A percentile compares a stretch with the other conserved stretches of the same genome.
Evolutionary conservation across 169 alveolate genomes (phyloP).

Genomic region (Toxoplasma gondii): DNA sequence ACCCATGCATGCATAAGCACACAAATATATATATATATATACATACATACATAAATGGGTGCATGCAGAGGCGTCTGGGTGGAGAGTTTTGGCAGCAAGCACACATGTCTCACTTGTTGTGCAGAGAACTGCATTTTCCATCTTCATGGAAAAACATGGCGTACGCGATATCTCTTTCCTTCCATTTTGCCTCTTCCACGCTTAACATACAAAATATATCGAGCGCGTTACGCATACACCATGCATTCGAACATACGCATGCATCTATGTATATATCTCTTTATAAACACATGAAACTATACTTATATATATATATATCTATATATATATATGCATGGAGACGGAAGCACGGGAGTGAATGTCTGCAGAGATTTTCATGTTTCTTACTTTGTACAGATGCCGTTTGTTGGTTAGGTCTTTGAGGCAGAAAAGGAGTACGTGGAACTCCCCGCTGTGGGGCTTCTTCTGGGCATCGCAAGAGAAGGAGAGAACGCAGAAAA

Average conservation of each 20-base stretch:
- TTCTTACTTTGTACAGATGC: slow-evolving; percentile 63
- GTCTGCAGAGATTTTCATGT: neutral
- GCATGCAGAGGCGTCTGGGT: too few species aligned
- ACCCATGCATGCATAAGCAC: neutral
- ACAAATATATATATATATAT: slow-evolving; percentile 13
- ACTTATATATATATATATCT: neutral
- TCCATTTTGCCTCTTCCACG: too few species aligned
- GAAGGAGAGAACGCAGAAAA: neutral
- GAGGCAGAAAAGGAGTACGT: slow-evolving; percentile 64
- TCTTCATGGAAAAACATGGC: too few species aligned
- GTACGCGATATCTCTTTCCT: too few species aligned
- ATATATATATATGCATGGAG: neutral
- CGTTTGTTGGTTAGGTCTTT: slow-evolving; percentile 63
- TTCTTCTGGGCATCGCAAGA: neutral
- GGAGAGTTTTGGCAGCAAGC: too few species aligned
- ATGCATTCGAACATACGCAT: neutral
- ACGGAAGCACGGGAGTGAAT: neutral
- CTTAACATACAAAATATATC: too few species aligned
- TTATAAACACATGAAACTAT: slow-evolving; percentile 10
- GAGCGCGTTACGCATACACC: too few species aligned
- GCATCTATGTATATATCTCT: slow-evolving; percentile 62
- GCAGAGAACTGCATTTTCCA: too few species aligned
- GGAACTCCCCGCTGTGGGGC: slow-evolving; percentile 34
- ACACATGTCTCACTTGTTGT: too few species aligned
- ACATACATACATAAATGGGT: too few species aligned